Base-by-base conservation (phyloP, 306 rosid species). In the Abrus precatorius region DNA sequence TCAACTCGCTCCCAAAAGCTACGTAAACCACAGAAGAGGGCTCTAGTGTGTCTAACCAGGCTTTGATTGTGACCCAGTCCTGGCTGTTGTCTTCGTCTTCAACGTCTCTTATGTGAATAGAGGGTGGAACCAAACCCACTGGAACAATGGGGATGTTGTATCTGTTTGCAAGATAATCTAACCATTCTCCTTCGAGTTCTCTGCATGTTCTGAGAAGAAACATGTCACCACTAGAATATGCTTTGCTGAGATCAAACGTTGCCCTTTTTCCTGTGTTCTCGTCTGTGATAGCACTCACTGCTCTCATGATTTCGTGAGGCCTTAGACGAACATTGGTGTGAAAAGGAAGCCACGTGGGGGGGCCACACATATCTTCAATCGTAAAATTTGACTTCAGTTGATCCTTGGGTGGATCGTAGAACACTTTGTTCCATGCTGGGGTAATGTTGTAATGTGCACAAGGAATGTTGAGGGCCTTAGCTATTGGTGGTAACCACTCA, bases 1-100 rank as follows among this genome's bases (percentile, higher is more conserved):
- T 91, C 41, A 91, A 29, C 90, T 87, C 90, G 5, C 90, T 87
- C 6, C 95, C 95, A 34, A 91, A 75, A 33, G 89, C 91, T 9
- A 88, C 76, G 70, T 84, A 91, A 3, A 91, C 86, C 1, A 89
- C 92, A 0, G 90, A 76, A 1, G 84, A 74, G 0, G 72, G 34
- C 1, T 67, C 50, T 40, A 64, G 69, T 45, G 73, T 6, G 56
- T 78, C 86, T 28, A 84, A 57, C 86, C 84, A 78, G 0, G 4
- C 61, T 41, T 84, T 84, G 77, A 73, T 78, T 56, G 41, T 3
- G 11, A 84, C 36, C 86, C 86, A 84, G 36, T 84, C 87, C 50
- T 81, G 81, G 59, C 68, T 34, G 2, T 34, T 68, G 0, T 84
- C 84, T 68, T 84, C 81, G 54, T 84, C 74, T 67, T 84, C 69